These are phyloP conservation scores for Cyberlindnera xylosilytica DNA, from an alignment of 805 yeast genomes.

Conservation along the genomic window DNA sequence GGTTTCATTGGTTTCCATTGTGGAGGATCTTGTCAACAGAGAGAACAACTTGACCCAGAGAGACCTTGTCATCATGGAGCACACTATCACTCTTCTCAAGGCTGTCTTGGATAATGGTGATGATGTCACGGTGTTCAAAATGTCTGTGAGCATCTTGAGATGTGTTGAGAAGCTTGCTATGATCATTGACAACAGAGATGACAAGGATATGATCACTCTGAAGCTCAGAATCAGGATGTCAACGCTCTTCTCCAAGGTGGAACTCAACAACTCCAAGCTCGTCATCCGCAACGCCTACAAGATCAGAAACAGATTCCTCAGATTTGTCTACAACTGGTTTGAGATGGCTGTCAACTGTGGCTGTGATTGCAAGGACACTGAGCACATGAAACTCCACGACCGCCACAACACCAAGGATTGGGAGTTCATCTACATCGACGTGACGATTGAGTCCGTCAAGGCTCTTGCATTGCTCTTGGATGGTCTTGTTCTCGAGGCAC, in stretches of 20 bases:
- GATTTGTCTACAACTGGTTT: slow-evolving; percentile 49
- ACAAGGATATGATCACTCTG: slow-evolving; percentile 17
- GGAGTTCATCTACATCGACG: slow-evolving; percentile 50
- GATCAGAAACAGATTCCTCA: slow-evolving; percentile 46
- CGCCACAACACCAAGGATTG: slow-evolving; percentile 32
- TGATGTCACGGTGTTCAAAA: slow-evolving; percentile 29
- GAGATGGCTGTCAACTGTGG: slow-evolving; percentile 46
- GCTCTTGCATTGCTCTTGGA: slow-evolving; percentile 54
- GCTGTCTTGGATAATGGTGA: slow-evolving; percentile 35
- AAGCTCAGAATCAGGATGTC: slow-evolving; percentile 43
- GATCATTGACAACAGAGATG: slow-evolving; percentile 17
- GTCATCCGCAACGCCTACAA: slow-evolving; percentile 44
- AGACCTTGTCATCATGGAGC: slow-evolving; percentile 44
- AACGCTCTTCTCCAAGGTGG: slow-evolving; percentile 35
- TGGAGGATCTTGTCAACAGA: slow-evolving; percentile 30
- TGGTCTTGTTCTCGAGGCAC: slow-evolving; percentile 56
- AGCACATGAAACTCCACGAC: slow-evolving; percentile 4
- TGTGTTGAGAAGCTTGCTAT: slow-evolving; percentile 19
- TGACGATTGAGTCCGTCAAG: slow-evolving; percentile 62
- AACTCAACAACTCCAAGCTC: slow-evolving; percentile 30
- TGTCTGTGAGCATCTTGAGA: slow-evolving; percentile 33
- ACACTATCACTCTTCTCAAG: slow-evolving; percentile 44
- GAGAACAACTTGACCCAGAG: slow-evolving; percentile 23
- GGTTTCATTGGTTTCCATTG: slow-evolving; percentile 38
- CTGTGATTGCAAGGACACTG: slow-evolving; percentile 19